These are phyloP conservation scores for Aspergillus baeticus DNA, from an alignment of 495 filamentous ascomycete genomes.

Conservation along the genomic window DNA sequence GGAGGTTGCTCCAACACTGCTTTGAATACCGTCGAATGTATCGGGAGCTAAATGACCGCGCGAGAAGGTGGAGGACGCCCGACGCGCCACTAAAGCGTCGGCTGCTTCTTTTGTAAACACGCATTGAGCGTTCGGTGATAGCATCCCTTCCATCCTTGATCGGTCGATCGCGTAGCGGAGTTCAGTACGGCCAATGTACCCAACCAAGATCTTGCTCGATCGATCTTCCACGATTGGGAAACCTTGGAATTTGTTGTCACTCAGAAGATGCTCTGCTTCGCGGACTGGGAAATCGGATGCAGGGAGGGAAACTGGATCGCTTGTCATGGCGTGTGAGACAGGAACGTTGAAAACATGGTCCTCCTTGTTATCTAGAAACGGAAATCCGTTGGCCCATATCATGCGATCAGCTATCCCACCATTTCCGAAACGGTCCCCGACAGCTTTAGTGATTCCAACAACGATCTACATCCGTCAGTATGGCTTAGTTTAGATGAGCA, in stretches of 20 bases:
- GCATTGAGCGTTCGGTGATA: constrained; percentile 69
- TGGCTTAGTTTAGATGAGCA: not conserved
- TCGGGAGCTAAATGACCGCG: constrained; percentile 43
- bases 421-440: constrained; percentile 87
- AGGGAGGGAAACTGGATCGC: constrained; percentile 70
- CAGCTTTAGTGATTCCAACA: constrained; percentile 93
- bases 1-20: constrained; percentile 52
- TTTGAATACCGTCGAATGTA: constrained; percentile 63
- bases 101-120: constrained; percentile 70
- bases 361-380: constrained; percentile 97
- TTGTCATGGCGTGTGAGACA: constrained; percentile 90
- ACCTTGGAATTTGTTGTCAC: constrained; percentile 85
- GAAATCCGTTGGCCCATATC: constrained; percentile 99
- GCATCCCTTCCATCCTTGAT: constrained; percentile 70
- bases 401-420: constrained; percentile 97
- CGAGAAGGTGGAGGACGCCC: constrained; percentile 30
- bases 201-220: constrained; percentile 68
- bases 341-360: constrained; percentile 97
- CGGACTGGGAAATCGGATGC: constrained; percentile 71
- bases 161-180: constrained; percentile 90
- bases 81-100: constrained; percentile 33
- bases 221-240: constrained; percentile 88
- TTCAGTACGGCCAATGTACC: constrained; percentile 95
- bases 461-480: constrained; percentile 64
- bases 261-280: constrained; percentile 71